Percentiles rank a stretch among this genome's conserved stretches.
phyloP scores from a whole-genome alignment of 371 early-diverging fungal genomes.

The Syncephalastrum contaminatum region DNA sequence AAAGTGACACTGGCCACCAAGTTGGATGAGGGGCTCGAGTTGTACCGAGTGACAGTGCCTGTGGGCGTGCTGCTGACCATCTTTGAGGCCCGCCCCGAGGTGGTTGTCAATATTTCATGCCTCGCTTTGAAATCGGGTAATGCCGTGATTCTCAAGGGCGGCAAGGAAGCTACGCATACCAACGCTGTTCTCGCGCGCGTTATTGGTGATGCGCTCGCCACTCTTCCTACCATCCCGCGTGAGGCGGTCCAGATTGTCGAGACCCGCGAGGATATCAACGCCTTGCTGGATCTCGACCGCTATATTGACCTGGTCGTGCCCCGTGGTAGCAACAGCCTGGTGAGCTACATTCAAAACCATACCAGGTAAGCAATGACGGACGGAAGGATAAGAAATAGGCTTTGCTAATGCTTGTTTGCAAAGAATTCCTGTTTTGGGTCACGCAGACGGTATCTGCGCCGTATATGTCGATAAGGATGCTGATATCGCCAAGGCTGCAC shows the following conservation, averaged over 20 bases:
- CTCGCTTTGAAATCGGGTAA: constrained; percentile 95
- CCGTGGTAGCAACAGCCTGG: constrained; percentile 88
- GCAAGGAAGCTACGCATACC: constrained; percentile 80
- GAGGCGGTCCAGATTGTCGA: constrained; percentile 87
- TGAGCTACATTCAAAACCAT: constrained; percentile 85
- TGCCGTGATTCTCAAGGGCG: constrained; percentile 96
- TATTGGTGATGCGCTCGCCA: constrained; percentile 77
- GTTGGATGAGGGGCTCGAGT: constrained; percentile 79
- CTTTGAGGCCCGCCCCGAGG: constrained; percentile 98
- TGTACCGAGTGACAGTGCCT: constrained; percentile 90
- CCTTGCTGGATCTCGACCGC: constrained; percentile 81
- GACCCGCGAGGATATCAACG: constrained; percentile 84
- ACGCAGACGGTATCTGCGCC: constrained; percentile 96
- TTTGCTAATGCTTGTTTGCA: constrained; percentile 1
- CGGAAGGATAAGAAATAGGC: background rate
- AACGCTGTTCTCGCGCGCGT: constrained; percentile 75
- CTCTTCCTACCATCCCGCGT: constrained; percentile 58
- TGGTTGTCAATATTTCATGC: constrained; percentile 95
- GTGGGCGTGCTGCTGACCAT: constrained; percentile 95
- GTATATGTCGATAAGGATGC: constrained; percentile 85
- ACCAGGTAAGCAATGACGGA: constrained; percentile 60
- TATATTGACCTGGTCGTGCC: constrained; percentile 96
- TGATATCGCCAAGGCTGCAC: constrained; percentile 70
- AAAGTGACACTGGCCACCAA: constrained; percentile 77
- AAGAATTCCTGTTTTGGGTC: constrained; percentile 97